Percentiles rank a stretch among this genome's conserved stretches.
These are phyloP conservation scores for Colletotrichum noveboracense DNA, from an alignment of 2,329 filamentous ascomycete genomes.

Conservation along the genomic window DNA sequence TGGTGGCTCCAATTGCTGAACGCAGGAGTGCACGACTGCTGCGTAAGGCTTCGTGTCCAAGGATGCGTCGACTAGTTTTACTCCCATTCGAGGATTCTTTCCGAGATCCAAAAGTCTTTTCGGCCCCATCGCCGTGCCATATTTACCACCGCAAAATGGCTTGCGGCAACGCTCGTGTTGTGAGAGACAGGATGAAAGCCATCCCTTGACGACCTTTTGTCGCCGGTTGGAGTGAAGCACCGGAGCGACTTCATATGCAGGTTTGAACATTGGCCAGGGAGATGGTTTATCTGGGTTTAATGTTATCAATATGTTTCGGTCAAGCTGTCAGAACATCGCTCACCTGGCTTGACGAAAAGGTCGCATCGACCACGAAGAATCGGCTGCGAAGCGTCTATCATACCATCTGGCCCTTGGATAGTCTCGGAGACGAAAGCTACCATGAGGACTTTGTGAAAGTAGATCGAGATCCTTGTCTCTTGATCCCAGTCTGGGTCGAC, in stretches of 20 bases:
- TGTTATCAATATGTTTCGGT: not conserved
- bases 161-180: not conserved
- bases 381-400: not conserved
- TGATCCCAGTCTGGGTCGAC: not conserved
- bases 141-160: not conserved
- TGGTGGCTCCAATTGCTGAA: not conserved
- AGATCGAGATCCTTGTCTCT: not conserved
- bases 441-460: not conserved
- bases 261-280: not conserved
- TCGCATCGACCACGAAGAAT: not conserved
- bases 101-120: not conserved
- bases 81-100: not conserved
- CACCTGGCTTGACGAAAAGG: not conserved
- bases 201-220: not conserved
- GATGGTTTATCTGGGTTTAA: not conserved
- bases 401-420: not conserved
- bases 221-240: not conserved
- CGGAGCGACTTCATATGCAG: not conserved
- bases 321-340: not conserved
- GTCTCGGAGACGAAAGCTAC: not conserved
- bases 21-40: not conserved
- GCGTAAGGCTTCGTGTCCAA: not conserved
- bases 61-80: not conserved
- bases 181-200: not conserved
- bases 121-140: not conserved